Conservation (phyloP, 2,329 filamentous ascomycete species). For the Monilinia laxa region DNA sequence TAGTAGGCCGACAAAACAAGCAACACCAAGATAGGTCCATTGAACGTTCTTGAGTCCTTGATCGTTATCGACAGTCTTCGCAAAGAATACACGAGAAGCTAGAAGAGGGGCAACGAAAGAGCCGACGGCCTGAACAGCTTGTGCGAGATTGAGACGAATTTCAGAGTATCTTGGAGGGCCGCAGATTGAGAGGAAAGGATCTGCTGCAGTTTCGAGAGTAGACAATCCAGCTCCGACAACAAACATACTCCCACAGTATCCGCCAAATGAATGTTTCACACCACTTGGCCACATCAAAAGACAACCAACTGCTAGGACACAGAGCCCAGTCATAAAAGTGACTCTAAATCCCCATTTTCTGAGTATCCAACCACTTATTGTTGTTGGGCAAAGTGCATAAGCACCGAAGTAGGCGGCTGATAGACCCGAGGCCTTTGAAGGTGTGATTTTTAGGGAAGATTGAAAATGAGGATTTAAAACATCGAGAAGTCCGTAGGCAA, state of each 20-base stretch:
- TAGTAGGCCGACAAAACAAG: slow-evolving; percentile 66
- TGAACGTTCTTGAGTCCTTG: slow-evolving; percentile 58
- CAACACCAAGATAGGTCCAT: slow-evolving; percentile 52
- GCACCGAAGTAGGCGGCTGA: slow-evolving; percentile 48
- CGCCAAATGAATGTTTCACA: slow-evolving; percentile 63
- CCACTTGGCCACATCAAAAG: slow-evolving; percentile 59
- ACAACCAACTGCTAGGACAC: slow-evolving; percentile 63
- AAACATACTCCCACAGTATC: slow-evolving; percentile 72
- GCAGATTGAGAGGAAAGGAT: slow-evolving; percentile 56
- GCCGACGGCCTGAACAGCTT: slow-evolving; percentile 75
- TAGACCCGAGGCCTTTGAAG: slow-evolving; percentile 32
- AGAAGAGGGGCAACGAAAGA: slow-evolving; percentile 71
- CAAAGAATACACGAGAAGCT: slow-evolving; percentile 73
- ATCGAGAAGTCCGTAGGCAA: slow-evolving; percentile 48
- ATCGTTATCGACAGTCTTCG: slow-evolving; percentile 49
- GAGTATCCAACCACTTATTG: slow-evolving; percentile 64
- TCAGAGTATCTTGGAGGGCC: slow-evolving; percentile 71
- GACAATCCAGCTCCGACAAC: slow-evolving; percentile 72
- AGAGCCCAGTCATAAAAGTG: slow-evolving; percentile 66
- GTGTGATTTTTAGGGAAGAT: slow-evolving; percentile 42
- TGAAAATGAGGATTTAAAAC: slow-evolving; percentile 48
- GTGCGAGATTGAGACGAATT: slow-evolving; percentile 72
- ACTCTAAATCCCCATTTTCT: slow-evolving; percentile 63
- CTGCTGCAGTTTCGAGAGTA: slow-evolving; percentile 74
- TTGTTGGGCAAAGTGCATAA: slow-evolving; percentile 69